phyloP scores from a whole-genome alignment of 805 yeast genomes.

The Ogataea polymorpha region DNA sequence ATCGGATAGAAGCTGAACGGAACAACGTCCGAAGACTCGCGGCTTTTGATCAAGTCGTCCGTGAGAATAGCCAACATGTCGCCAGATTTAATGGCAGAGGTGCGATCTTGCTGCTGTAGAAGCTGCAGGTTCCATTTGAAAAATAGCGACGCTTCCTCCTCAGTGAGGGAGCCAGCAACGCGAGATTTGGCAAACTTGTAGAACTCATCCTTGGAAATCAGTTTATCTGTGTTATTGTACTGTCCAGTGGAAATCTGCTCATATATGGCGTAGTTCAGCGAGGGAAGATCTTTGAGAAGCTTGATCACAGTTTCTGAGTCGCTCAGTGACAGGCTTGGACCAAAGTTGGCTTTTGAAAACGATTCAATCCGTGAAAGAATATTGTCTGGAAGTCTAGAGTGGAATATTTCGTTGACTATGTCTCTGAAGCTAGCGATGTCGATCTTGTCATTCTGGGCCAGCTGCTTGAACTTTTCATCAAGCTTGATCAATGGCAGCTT shows the following conservation, averaged over 20 bases:
- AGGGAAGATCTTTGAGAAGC: constrained; percentile 38
- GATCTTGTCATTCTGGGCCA: constrained; percentile 14
- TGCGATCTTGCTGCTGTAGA: constrained; percentile 22
- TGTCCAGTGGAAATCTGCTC: constrained; percentile 27
- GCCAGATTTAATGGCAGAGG: constrained; percentile 28
- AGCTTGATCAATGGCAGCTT: constrained; percentile 30
- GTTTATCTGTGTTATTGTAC: constrained; percentile 18
- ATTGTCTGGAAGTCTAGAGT: constrained; percentile 37
- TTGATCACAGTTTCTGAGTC: constrained; percentile 47
- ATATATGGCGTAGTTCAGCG: constrained; percentile 31
- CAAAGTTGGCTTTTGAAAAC: constrained; percentile 34
- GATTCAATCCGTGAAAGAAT: constrained; percentile 61
- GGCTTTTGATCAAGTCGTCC: constrained; percentile 51
- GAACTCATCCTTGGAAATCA: constrained; percentile 26
- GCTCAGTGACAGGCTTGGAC: constrained; percentile 44
- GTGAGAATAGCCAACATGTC: constrained; percentile 42
- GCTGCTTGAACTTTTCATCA: constrained; percentile 19
- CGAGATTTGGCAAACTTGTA: constrained; percentile 23
- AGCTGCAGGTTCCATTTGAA: constrained; percentile 35
- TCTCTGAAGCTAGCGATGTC: constrained; percentile 18
- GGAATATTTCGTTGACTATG: constrained; percentile 26
- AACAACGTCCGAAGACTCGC: constrained; percentile 39
- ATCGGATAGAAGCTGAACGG: constrained; percentile 54
- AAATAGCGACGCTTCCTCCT: constrained; percentile 31
- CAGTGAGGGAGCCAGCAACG: constrained; percentile 15